Base-by-base conservation (phyloP, 148 eudicot genomes). In the Camellia lanceoleosa region DNA sequence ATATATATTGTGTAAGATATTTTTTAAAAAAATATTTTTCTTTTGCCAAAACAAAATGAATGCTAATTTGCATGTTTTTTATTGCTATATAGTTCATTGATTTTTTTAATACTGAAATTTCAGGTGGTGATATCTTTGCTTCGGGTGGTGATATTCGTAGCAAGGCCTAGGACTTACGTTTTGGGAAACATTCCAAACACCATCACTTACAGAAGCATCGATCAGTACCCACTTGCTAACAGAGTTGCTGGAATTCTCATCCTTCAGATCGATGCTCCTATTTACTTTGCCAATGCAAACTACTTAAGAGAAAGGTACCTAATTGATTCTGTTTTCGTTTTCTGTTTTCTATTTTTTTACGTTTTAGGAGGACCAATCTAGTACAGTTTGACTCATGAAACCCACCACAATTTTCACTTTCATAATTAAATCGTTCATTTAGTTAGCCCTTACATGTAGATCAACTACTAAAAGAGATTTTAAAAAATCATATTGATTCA, bases 221-320 rank as follows among this genome's bases (percentile, higher is more conserved):
- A 87, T 68, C 96, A 92, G 30, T 92, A 90, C 67, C 83, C 83
- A 1, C 42, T 59, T 20, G 88, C 93, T 8, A 82, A 82, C 14
- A 66, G 41, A 15, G 80, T 84, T 70, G 81, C 87, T 18, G 92
- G 96, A 70, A 77, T 89, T 80, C 89, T 92, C 44, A 88, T 90
- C 44, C 87, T 92, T 61, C 86, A 88, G 41, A 90, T 90, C n/a
- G 86, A 83, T 14, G 87, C 89, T 16, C 91, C 95, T 0, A 72
- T 90, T 73, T 88, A 88, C 85, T 91, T 91, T 62, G 82, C 91
- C 68, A 84, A 90, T 71, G 79, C 91, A 11, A 83, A 82, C 66
- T 91, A 91, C 79, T 64, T 91, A 71, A 84, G 93, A 81, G 93
- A 91, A 79, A 87, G 95, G 95, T 88, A 87, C 62, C 16, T n/a